phyloP scores from a whole-genome alignment of 352 stramenopile species.

The Phytopythium montanum region DNA sequence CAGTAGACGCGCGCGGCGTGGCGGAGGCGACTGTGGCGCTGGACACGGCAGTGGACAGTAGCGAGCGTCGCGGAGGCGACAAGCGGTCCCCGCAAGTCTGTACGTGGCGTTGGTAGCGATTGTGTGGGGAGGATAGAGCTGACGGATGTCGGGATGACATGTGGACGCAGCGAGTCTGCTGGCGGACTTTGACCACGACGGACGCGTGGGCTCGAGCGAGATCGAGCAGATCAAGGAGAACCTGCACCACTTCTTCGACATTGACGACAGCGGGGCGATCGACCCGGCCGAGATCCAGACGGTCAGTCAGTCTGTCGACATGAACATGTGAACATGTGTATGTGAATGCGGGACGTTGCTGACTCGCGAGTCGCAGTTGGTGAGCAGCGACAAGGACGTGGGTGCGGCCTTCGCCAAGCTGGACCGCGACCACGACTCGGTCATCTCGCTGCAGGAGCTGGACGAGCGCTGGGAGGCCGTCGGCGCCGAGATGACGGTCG shows the following conservation, averaged over 20 bases:
- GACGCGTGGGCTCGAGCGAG: slow-evolving; percentile 63
- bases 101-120: slow-evolving; percentile 11
- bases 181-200: slow-evolving; percentile 79
- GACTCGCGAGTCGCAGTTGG: slow-evolving; percentile 24
- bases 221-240: slow-evolving; percentile 83
- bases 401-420: slow-evolving; percentile 69
- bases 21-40: slow-evolving; percentile 20
- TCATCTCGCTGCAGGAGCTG: slow-evolving; percentile 81
- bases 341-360: not conserved
- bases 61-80: slow-evolving; percentile 6
- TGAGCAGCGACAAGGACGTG: slow-evolving; percentile 60
- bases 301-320: slow-evolving; percentile 11
- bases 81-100: slow-evolving; percentile 23
- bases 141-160: not conserved
- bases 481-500: slow-evolving; percentile 84
- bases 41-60: slow-evolving; percentile 10
- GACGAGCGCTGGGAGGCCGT: slow-evolving; percentile 78
- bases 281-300: slow-evolving; percentile 70
- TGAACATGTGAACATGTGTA: too few relatives aligned
- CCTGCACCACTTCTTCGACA: slow-evolving; percentile 75
- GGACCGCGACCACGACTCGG: slow-evolving; percentile 70
- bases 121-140: not conserved
- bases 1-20: not conserved
- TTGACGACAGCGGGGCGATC: slow-evolving; percentile 70
- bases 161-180: slow-evolving; percentile 54